These are phyloP conservation scores for Trapa bicornis DNA, from an alignment of 345 rosid species.

Conservation along the genomic window DNA sequence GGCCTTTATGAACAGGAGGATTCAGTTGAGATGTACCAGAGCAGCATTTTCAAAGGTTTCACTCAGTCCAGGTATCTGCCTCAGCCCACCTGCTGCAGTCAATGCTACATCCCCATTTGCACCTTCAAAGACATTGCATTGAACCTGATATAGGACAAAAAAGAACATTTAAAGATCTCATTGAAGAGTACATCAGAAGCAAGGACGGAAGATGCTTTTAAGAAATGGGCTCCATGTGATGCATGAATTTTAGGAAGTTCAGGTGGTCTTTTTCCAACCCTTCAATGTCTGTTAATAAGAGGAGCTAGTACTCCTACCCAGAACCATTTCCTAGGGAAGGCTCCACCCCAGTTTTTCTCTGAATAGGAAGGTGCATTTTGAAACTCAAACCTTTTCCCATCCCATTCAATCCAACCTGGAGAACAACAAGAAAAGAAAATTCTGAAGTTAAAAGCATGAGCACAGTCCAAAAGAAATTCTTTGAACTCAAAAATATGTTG, in stretches of 20 bases:
- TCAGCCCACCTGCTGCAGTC: conserved; percentile 85
- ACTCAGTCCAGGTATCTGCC: conserved; percentile 64
- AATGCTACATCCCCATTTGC: conserved; percentile 74
- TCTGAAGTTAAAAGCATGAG: not conserved
- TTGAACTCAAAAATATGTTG: not conserved
- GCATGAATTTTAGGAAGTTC: not conserved
- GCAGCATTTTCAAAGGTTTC: conserved; percentile 81
- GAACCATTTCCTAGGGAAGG: conserved; percentile 95
- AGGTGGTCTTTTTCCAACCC: not conserved
- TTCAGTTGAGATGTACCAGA: conserved; percentile 30
- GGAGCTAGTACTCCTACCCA: conserved; percentile 51
- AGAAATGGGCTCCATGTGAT: not conserved
- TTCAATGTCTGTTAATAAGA: not conserved
- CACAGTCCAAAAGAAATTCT: not conserved
- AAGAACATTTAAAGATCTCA: conserved; percentile 4
- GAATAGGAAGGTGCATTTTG: conserved; percentile 88
- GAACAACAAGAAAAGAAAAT: conserved; percentile 10
- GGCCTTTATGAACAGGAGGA: too few relatives aligned
- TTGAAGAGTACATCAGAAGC: not conserved
- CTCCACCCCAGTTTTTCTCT: conserved; percentile 98
- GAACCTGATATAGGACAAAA: conserved; percentile 44
- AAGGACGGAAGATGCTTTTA: not conserved
- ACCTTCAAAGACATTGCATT: conserved; percentile 82
- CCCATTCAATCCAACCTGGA: conserved; percentile 99
- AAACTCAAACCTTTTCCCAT: conserved; percentile 77